These are phyloP conservation scores for Aspergillus haitiensis DNA, from an alignment of 495 filamentous ascomycete species.

Conservation along the genomic window DNA sequence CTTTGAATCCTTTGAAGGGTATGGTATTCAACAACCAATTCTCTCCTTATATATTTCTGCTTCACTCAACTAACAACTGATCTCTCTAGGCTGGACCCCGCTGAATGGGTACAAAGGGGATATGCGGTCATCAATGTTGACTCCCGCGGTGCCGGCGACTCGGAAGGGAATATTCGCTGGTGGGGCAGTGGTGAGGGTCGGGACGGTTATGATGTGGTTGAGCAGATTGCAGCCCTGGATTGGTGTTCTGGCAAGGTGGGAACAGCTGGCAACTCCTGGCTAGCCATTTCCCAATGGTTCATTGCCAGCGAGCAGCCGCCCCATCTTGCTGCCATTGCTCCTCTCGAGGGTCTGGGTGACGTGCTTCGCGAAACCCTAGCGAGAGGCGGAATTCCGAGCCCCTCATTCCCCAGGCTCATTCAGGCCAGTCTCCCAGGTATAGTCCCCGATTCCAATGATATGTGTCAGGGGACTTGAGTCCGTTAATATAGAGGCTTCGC, in stretches of 20 bases:
- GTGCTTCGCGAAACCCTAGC: slow-evolving; percentile 44
- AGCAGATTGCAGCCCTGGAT: slow-evolving; percentile 36
- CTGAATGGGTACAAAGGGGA: slow-evolving; percentile 38
- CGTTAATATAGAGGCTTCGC: too few relatives aligned
- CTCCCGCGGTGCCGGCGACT: slow-evolving; percentile 40
- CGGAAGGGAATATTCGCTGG: slow-evolving; percentile 40
- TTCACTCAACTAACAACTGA: too few relatives aligned
- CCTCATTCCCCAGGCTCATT: too few relatives aligned
- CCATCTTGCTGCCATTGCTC: slow-evolving; percentile 45
- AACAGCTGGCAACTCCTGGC: slow-evolving; percentile 43
- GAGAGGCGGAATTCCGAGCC: slow-evolving; percentile 31
- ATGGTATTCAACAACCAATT: too few relatives aligned
- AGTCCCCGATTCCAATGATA: too few relatives aligned
- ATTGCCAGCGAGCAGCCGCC: slow-evolving; percentile 42
- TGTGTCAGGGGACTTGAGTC: too few relatives aligned
- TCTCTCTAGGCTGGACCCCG: slow-evolving; percentile 34
- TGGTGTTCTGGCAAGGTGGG: slow-evolving; percentile 51
- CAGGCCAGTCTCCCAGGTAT: too few relatives aligned
- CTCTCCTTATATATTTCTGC: too few relatives aligned
- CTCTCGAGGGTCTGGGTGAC: slow-evolving; percentile 49
- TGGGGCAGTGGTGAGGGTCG: slow-evolving; percentile 48
- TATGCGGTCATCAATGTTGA: slow-evolving; percentile 50
- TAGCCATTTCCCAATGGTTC: slow-evolving; percentile 47
- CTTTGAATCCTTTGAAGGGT: slow-evolving; percentile 42
- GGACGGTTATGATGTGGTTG: slow-evolving; percentile 48